These are phyloP conservation scores for Aspergillus sojae DNA, from an alignment of 2,329 filamentous ascomycete genomes.

Conservation along the genomic window DNA sequence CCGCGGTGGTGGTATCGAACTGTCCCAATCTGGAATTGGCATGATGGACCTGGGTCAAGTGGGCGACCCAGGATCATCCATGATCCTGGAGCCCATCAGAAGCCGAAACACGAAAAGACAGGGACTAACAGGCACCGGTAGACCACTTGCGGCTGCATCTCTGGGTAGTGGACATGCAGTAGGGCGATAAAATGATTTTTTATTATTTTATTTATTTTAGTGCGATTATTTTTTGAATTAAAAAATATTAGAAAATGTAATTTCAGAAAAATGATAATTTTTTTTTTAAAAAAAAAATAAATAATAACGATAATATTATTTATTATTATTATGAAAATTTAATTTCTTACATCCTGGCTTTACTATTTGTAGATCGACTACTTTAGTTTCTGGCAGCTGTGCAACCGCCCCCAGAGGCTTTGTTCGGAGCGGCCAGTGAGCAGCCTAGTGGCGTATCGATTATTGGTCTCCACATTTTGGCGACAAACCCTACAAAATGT, in stretches of 20 bases:
- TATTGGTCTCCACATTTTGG: constrained; percentile 14
- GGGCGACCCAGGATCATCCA: constrained; percentile 24
- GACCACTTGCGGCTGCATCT: constrained; percentile 19
- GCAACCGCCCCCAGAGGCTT: constrained; percentile 12
- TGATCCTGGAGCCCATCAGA: constrained; percentile 27
- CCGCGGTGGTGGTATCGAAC: background rate
- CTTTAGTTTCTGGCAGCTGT: constrained; percentile 6
- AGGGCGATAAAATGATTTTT: constrained; percentile 14
- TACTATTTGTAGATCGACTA: constrained; percentile 22
- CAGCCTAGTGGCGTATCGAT: constrained; percentile 16
- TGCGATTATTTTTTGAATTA: background rate
- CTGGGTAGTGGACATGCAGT: constrained; percentile 22
- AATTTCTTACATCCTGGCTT: constrained; percentile 8
- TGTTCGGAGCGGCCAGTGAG: constrained; percentile 14
- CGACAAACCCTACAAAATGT: constrained; percentile 1
- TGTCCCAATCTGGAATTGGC: constrained; percentile 9
- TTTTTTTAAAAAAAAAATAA: background rate
- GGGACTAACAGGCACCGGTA: constrained; percentile 21
- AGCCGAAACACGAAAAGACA: constrained; percentile 24
- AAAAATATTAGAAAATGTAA: background rate
- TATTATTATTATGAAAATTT: constrained; percentile 2
- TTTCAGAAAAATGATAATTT: constrained; percentile 1
- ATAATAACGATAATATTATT: constrained; percentile 4
- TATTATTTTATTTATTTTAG: constrained; percentile 4
- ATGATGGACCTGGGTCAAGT: constrained; percentile 2